phyloP scores from a whole-genome alignment of 768 basidiomycete genomes.

The Tulasnella sp. region DNA sequence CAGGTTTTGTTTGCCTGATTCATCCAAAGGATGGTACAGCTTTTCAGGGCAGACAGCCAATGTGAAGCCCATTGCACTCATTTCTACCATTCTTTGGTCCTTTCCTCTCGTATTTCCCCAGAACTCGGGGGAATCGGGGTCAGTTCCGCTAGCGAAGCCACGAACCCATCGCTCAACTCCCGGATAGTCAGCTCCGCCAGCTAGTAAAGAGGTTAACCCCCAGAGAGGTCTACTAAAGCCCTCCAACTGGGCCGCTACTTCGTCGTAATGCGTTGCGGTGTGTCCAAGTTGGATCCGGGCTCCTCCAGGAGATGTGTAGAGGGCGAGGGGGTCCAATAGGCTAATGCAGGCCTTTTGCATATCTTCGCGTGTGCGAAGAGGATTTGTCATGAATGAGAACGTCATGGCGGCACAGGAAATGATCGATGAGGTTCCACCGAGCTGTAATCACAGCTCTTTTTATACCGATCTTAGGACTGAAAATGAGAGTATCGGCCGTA shows the following conservation, averaged over 20 bases:
- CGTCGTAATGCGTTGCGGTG: constrained; percentile 57
- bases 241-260: constrained; percentile 45
- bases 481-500: no score
- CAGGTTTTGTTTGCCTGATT: constrained; percentile 41
- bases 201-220: constrained; percentile 54
- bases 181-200: constrained; percentile 47
- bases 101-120: constrained; percentile 63
- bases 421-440: background rate
- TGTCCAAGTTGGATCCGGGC: constrained; percentile 52
- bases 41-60: constrained; percentile 51
- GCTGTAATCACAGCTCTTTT: no score
- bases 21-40: constrained; percentile 48
- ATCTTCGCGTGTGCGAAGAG: constrained; percentile 47
- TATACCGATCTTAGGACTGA: no score
- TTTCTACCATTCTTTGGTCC: constrained; percentile 75
- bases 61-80: constrained; percentile 60
- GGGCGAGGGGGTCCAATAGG: constrained; percentile 51
- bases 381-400: constrained; percentile 32
- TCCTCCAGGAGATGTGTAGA: constrained; percentile 61
- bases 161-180: constrained; percentile 49
- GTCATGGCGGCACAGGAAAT: background rate
- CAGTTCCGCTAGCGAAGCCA: constrained; percentile 55
- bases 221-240: constrained; percentile 66
- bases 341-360: constrained; percentile 41
- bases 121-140: constrained; percentile 52